Conservation (phyloP, 129 eudicot species). For the Scalesia atractyloides region DNA sequence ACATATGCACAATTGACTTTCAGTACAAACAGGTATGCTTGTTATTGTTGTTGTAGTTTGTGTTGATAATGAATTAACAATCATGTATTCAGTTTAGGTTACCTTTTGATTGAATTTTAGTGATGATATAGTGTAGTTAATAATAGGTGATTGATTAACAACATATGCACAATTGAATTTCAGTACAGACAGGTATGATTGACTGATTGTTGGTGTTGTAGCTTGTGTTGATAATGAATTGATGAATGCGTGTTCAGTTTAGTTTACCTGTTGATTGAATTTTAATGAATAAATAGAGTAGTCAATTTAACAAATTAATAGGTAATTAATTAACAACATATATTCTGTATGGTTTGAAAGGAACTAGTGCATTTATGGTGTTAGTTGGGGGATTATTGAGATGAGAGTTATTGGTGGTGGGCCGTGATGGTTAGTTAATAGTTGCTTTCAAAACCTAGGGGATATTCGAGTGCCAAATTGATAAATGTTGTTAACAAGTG, state of each 20-base stretch:
- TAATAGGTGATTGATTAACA: no score
- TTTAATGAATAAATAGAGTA: no score
- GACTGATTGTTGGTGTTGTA: background rate
- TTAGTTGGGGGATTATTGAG: conserved; percentile 9
- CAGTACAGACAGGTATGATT: conserved; percentile 73
- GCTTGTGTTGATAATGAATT: background rate
- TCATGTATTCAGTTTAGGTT: no score
- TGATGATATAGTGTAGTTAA: no score
- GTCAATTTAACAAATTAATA: no score
- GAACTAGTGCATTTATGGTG: conserved; percentile 14
- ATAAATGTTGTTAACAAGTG: background rate
- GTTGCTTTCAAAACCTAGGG: background rate
- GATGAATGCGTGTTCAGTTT: no score
- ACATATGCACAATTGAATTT: conserved; percentile 54
- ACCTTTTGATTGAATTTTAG: no score
- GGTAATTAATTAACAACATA: no score
- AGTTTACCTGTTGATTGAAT: no score
- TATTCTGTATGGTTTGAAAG: no score
- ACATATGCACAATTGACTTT: conserved; percentile 54
- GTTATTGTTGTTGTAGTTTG: background rate
- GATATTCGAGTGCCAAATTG: background rate
- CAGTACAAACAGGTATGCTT: conserved; percentile 72
- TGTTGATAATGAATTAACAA: background rate
- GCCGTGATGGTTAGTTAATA: background rate
- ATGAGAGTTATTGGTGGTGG: background rate